Conservation (phyloP, 1,284 basidiomycete genomes). For the Fistulinella staudtii region DNA sequence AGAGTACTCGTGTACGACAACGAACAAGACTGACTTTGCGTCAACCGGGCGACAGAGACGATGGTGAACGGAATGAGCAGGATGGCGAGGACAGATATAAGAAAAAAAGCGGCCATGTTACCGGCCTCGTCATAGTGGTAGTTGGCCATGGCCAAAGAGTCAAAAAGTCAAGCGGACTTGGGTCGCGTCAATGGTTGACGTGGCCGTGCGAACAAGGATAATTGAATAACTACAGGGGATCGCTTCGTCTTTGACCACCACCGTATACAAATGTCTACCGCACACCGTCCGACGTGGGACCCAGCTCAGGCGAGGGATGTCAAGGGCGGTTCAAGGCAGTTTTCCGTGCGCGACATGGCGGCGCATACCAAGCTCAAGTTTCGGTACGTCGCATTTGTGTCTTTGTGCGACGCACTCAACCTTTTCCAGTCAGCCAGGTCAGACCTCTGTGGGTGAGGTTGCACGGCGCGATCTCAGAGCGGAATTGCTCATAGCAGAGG, state of each 20-base stretch:
- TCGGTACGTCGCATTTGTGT: conserved; percentile 45
- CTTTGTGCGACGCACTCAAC: background rate
- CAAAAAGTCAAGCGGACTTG: background rate
- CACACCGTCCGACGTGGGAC: conserved; percentile 87
- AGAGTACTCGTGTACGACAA: background rate
- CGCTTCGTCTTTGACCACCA: background rate
- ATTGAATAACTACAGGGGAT: too few species aligned
- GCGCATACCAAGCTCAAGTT: conserved; percentile 96
- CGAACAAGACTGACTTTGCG: conserved; percentile 32
- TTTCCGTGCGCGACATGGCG: conserved; percentile 87
- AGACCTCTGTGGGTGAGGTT: conserved; percentile 74
- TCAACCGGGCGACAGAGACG: conserved; percentile 41
- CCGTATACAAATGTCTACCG: conserved; percentile 70
- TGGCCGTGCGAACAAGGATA: too few species aligned
- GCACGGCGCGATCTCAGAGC: conserved; percentile 75
- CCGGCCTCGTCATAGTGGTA: conserved; percentile 89
- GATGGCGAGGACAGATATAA: conserved; percentile 81
- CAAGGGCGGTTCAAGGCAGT: conserved; percentile 85
- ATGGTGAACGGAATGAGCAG: conserved; percentile 75
- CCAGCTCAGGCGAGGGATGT: conserved; percentile 82
- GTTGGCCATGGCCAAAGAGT: conserved; percentile 52
- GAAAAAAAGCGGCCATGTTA: conserved; percentile 85
- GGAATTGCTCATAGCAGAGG: conserved; percentile 79
- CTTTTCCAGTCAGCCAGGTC: conserved; percentile 64
- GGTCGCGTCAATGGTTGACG: too few species aligned